These are phyloP conservation scores for Acacia concinna DNA, from an alignment of 331 rosid species.

Conservation along the genomic window DNA sequence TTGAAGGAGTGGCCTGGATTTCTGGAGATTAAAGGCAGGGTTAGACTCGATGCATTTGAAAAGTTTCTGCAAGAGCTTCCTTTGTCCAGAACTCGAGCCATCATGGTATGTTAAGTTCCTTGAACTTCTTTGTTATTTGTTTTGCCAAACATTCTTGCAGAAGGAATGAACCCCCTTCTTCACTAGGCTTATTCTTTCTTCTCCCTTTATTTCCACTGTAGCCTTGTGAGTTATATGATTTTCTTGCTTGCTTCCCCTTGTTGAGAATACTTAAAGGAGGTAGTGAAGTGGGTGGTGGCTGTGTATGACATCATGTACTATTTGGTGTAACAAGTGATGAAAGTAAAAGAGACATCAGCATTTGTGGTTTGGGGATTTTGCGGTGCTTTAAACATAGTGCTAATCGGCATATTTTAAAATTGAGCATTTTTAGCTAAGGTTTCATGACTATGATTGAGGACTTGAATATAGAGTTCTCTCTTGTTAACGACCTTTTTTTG, in stretches of 20 bases:
- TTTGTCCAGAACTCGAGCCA: slow-evolving; percentile 83
- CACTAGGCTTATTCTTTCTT: background rate
- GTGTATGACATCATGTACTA: background rate
- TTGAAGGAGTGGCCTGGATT: slow-evolving; percentile 79
- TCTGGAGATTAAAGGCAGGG: slow-evolving; percentile 96
- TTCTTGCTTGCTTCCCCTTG: background rate
- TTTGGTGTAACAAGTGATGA: background rate
- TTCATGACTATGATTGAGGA: background rate
- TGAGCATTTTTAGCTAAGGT: background rate
- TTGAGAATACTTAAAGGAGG: background rate
- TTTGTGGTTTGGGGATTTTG: background rate
- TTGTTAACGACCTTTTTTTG: background rate
- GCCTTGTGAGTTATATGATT: background rate
- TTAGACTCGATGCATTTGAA: slow-evolving; percentile 86
- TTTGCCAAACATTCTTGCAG: slow-evolving; percentile 11
- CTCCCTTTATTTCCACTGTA: background rate
- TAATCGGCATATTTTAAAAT: background rate
- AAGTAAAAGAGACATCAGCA: background rate
- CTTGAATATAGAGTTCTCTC: background rate
- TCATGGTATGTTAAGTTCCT: slow-evolving; percentile 83
- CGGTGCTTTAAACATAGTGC: background rate
- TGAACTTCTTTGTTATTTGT: slow-evolving; percentile 32
- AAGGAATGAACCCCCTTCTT: background rate
- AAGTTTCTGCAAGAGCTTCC: slow-evolving; percentile 92
- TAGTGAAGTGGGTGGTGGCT: background rate